Percentiles rank a stretch among this genome's conserved stretches.
Evolutionary conservation across 352 stramenopile genomes (phyloP).

Genomic region (Plasmopara halstedii): DNA sequence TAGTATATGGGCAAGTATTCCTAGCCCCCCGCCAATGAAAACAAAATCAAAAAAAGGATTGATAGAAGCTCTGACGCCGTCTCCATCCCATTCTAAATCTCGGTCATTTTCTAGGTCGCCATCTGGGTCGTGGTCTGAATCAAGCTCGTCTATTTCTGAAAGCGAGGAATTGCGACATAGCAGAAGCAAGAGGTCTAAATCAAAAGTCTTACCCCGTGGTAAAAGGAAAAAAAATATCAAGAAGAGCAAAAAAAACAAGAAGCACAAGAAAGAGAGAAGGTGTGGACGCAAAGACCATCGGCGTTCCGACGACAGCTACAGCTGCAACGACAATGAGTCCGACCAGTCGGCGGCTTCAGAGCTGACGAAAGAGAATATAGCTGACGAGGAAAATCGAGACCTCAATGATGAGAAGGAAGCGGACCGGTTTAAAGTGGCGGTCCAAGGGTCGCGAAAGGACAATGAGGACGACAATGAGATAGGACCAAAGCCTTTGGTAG

Average conservation of each 20-base stretch:
- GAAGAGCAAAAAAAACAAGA: constrained; percentile 30
- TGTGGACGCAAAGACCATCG: constrained; percentile 18
- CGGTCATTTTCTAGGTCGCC: constrained; percentile 2
- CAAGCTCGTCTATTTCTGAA: constrained; percentile 24
- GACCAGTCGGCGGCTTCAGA: constrained; percentile 15
- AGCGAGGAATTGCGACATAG: constrained; percentile 26
- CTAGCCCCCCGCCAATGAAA: constrained; percentile 53
- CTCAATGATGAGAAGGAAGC: constrained; percentile 63
- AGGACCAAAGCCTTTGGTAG: constrained; percentile 65
- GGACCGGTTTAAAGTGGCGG: constrained; percentile 81
- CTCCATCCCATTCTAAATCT: constrained; percentile 12
- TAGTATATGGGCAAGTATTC: constrained; percentile 71
- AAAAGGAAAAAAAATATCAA: constrained; percentile 36
- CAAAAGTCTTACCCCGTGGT: constrained; percentile 23
- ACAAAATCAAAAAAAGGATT: constrained; percentile 37
- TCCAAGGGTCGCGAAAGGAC: constrained; percentile 55
- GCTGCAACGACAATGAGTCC: constrained; percentile 19
- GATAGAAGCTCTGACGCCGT: constrained; percentile 10
- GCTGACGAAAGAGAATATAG: constrained; percentile 17
- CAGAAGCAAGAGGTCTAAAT: constrained; percentile 25
- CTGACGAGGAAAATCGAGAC: constrained; percentile 7
- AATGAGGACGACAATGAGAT: constrained; percentile 85
- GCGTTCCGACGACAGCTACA: constrained; percentile 17
- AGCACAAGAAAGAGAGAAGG: constrained; percentile 26
- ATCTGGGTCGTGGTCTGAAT: constrained; percentile 10